phyloP scores from a whole-genome alignment of 2,329 filamentous ascomycete species.

The Penicillium sclerotiorum region DNA sequence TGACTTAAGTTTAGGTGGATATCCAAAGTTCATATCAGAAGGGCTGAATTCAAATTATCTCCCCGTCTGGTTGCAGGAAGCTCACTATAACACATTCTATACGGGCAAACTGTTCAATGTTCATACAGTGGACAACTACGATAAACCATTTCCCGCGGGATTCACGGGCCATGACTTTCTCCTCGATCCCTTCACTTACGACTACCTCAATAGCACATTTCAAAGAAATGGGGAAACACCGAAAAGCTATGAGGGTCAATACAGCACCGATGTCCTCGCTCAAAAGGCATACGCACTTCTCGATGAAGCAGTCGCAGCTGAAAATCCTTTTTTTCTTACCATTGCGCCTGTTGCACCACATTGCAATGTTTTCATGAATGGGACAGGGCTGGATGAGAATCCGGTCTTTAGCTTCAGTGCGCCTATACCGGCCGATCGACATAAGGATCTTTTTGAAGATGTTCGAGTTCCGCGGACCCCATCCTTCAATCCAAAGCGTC shows the following conservation, averaged over 20 bases:
- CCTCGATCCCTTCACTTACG: conserved; percentile 65
- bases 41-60: conserved; percentile 65
- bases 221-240: conserved; percentile 58
- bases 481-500: conserved; percentile 64
- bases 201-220: conserved; percentile 63
- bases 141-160: conserved; percentile 53
- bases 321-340: conserved; percentile 64
- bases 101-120: conserved; percentile 68
- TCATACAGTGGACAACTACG: conserved; percentile 61
- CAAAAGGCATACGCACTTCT: conserved; percentile 59
- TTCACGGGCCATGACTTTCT: conserved; percentile 58
- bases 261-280: conserved; percentile 59
- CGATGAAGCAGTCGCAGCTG: conserved; percentile 54
- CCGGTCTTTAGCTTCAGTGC: background rate
- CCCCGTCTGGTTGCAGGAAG: conserved; percentile 66
- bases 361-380: conserved; percentile 38
- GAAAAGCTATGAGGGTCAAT: conserved; percentile 52
- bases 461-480: conserved; percentile 59
- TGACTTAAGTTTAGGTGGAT: conserved; percentile 36
- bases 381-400: background rate
- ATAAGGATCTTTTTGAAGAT: conserved; percentile 60
- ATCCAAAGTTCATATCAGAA: conserved; percentile 65
- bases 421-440: conserved; percentile 38
- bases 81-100: conserved; percentile 70
- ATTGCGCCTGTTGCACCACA: conserved; percentile 67